Percentiles rank a stretch among this genome's conserved stretches.
phyloP scores from a whole-genome alignment of 257 asterid genomes.

The Salvia rosmarinus region DNA sequence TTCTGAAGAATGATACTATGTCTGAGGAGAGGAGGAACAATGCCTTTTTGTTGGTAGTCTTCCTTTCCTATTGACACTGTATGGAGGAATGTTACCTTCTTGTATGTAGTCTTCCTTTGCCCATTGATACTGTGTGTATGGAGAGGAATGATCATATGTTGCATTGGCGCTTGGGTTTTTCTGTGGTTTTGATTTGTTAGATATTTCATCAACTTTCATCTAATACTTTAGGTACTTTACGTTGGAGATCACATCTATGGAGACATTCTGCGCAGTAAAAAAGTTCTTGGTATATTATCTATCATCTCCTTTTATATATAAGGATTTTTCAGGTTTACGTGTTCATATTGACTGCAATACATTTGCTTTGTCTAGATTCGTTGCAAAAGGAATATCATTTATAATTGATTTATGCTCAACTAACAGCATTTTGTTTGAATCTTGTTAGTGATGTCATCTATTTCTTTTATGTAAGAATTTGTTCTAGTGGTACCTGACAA shows the following conservation, averaged over 20 bases:
- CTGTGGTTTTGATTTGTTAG: no score
- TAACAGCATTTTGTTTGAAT: slow-evolving; percentile 18
- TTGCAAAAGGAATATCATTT: slow-evolving; percentile 6
- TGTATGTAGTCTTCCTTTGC: not conserved
- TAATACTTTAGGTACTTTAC: slow-evolving; percentile 74
- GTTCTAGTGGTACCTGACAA: slow-evolving; percentile 16
- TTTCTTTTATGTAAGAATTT: slow-evolving; percentile 6
- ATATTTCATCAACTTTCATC: slow-evolving; percentile 30
- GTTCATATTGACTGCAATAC: not conserved
- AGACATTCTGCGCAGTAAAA: slow-evolving; percentile 95
- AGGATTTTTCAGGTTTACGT: slow-evolving; percentile 1
- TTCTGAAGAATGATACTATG: not conserved
- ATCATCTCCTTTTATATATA: not conserved
- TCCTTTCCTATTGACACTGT: slow-evolving; percentile 4
- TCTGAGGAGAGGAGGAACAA: slow-evolving; percentile 1
- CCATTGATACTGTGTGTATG: slow-evolving; percentile 9
- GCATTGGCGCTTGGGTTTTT: slow-evolving; percentile 20
- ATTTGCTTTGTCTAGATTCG: slow-evolving; percentile 26
- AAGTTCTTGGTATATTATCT: slow-evolving; percentile 71
- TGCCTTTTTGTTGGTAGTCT: not conserved
- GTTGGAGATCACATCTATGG: slow-evolving; percentile 99
- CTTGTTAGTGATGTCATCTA: not conserved
- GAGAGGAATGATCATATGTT: no score
- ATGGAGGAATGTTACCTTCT: not conserved
- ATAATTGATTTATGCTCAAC: not conserved